Evolutionary conservation across 1,284 basidiomycete genomes (phyloP), one percentile per base, ranked within the genome.

Genomic region (Inonotus hispidus): DNA sequence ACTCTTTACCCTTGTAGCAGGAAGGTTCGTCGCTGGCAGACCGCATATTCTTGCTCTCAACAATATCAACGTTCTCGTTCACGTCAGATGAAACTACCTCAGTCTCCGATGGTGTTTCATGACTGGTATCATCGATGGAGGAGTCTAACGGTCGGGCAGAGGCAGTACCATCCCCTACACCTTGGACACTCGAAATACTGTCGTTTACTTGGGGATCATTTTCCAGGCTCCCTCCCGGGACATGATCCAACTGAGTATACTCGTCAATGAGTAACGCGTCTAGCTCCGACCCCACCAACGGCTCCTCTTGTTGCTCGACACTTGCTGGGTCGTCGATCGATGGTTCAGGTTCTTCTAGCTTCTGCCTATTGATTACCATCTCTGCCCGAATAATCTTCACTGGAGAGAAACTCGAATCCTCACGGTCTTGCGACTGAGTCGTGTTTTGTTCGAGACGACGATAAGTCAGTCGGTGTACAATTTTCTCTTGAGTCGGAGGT

Each of bases 401-500:
- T 21, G 60, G 64, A 37, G 6, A 37, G 57, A 56, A 56, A 58
- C 16, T 43, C 6, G 50, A 8, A 2, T 8, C 39, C n/a, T 8
- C 39, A 37, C 27, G 10, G 23, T 7, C 29, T 29, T 25, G 27
- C 16, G 50, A 16, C 16, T n/a, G n/a, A 19, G 10, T n/a, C 16
- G 11, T 19, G 27, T n/a, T 14, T 35, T 14, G 27, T 19, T 14
- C 54, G 19, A 76, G 60, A 11, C 77, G 75, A 63, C 73, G 78
- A 68, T 90, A 90, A 52, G 83, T 68, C 29, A 90, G 70, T 32
- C 85, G 81, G 65, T 82, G 82, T 11, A 84, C 59, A 53, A 77
- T 63, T 57, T 67, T 74, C 63, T 78, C 78, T 62, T 75, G 68
- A 21, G 67, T 60, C 7, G 75, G 76, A 8, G 71, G 63, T 11